Conservation (phyloP, 306 rosid genomes). For the Dryas alaskensis region DNA sequence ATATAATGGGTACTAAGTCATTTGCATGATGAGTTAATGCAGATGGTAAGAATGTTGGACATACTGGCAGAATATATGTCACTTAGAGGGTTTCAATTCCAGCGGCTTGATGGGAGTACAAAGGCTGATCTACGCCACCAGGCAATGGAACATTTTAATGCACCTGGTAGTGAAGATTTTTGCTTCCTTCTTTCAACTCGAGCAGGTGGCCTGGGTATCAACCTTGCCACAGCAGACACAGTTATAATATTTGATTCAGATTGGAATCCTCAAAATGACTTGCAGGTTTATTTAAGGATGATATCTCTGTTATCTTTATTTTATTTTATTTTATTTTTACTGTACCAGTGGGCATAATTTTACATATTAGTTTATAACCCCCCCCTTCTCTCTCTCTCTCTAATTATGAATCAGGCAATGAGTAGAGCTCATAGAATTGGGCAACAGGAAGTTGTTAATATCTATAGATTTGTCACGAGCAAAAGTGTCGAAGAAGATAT, state of each 20-base stretch:
- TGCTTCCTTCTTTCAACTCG: slow-evolving; percentile 99
- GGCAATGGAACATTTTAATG: slow-evolving; percentile 99
- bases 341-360: slow-evolving; percentile 6
- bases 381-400: slow-evolving; percentile 8
- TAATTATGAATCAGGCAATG: slow-evolving; percentile 67
- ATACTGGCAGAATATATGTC: slow-evolving; percentile 91
- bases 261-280: slow-evolving; percentile 99
- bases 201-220: slow-evolving; percentile 97
- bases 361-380: background rate
- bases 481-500: slow-evolving; percentile 99
- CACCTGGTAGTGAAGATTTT: slow-evolving; percentile 97
- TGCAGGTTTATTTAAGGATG: slow-evolving; percentile 57
- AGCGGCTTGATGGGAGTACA: slow-evolving; percentile 98
- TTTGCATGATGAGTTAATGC: slow-evolving; percentile 35
- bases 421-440: slow-evolving; percentile 99
- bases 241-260: slow-evolving; percentile 98
- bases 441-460: slow-evolving; percentile 98
- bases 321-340: background rate
- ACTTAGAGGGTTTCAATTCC: slow-evolving; percentile 90
- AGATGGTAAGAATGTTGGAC: slow-evolving; percentile 99
- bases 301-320: background rate
- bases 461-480: slow-evolving; percentile 96
- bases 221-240: slow-evolving; percentile 99
- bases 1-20: slow-evolving; percentile 19
- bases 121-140: slow-evolving; percentile 96